Percentiles rank a stretch among this genome's conserved stretches.
Conservation (phyloP, 2,329 filamentous ascomycete genomes). For the Talaromyces piceae region DNA sequence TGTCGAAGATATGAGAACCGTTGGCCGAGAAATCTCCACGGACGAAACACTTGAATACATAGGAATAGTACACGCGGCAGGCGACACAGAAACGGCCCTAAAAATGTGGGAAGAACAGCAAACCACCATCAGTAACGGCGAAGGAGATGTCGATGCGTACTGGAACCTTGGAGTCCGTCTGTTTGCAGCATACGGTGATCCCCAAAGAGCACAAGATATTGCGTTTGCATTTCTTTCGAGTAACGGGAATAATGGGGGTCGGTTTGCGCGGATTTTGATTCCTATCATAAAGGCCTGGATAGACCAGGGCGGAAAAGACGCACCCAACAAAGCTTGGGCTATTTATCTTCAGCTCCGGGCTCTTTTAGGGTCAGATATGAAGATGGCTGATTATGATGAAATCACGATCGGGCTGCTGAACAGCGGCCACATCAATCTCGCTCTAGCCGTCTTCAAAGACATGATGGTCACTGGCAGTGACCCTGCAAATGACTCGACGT, state of each 20-base stretch:
- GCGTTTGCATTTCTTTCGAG: constrained; percentile 37
- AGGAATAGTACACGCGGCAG: constrained; percentile 59
- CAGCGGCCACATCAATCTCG: constrained; percentile 56
- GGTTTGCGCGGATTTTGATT: constrained; percentile 38
- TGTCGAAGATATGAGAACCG: constrained; percentile 57
- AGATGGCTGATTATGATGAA: constrained; percentile 67
- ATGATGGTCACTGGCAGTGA: constrained; percentile 66
- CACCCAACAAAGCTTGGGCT: constrained; percentile 57
- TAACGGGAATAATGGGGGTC: constrained; percentile 34
- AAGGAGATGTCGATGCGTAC: constrained; percentile 32
- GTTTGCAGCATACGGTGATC: constrained; percentile 41
- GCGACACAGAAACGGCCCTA: constrained; percentile 53
- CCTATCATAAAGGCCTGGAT: constrained; percentile 64
- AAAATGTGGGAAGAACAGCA: constrained; percentile 57
- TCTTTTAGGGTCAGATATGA: constrained; percentile 54
- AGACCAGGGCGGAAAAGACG: constrained; percentile 40
- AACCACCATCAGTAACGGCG: constrained; percentile 42
- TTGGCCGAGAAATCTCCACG: constrained; percentile 48
- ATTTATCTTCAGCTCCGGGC: constrained; percentile 59
- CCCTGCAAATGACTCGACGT: constrained; percentile 36
- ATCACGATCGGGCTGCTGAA: constrained; percentile 65
- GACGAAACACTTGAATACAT: constrained; percentile 60
- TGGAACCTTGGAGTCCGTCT: constrained; percentile 46
- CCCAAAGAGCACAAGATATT: constrained; percentile 43
- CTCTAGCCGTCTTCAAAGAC: constrained; percentile 72